Conservation (phyloP, 2,329 filamentous ascomycete species). For the Apiospora pterosperma region DNA sequence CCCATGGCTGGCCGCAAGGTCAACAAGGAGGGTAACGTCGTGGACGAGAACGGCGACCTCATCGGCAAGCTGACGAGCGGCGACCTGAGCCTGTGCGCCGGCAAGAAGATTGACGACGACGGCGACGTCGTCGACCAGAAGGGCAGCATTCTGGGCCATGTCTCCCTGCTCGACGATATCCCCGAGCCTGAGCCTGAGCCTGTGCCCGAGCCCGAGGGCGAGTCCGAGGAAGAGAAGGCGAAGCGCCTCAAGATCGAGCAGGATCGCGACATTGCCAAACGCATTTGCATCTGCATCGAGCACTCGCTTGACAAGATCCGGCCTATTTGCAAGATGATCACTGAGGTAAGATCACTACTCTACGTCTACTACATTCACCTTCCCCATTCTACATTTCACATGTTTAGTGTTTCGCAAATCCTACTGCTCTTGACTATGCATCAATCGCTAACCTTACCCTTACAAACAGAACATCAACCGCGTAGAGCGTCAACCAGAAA, state of each 20-base stretch:
- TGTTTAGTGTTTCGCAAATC: conserved; percentile 25
- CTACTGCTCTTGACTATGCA: conserved; percentile 35
- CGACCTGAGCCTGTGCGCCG: conserved; percentile 60
- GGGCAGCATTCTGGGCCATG: conserved; percentile 64
- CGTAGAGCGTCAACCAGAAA: conserved; percentile 76
- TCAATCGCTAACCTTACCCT: no score
- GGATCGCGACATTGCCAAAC: conserved; percentile 73
- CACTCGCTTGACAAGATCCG: conserved; percentile 80
- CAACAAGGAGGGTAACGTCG: conserved; percentile 57
- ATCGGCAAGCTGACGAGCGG: conserved; percentile 68
- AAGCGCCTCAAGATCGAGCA: conserved; percentile 55
- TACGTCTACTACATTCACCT: conserved; percentile 35
- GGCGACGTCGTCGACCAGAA: conserved; percentile 70
- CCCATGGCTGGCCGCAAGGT: conserved; percentile 52
- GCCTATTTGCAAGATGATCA: conserved; percentile 84
- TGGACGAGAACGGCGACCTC: conserved; percentile 56
- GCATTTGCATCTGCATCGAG: conserved; percentile 70
- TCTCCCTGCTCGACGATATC: conserved; percentile 62
- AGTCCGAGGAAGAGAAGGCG: conserved; percentile 57
- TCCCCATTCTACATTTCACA: conserved; percentile 7
- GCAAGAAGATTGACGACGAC: conserved; percentile 68
- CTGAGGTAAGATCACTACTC: no score
- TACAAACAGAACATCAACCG: conserved; percentile 77
- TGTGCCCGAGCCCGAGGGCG: conserved; percentile 41
- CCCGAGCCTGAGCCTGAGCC: conserved; percentile 42